Conservation (phyloP, 2,329 filamentous ascomycete species). For the Fusarium bactridioides region DNA sequence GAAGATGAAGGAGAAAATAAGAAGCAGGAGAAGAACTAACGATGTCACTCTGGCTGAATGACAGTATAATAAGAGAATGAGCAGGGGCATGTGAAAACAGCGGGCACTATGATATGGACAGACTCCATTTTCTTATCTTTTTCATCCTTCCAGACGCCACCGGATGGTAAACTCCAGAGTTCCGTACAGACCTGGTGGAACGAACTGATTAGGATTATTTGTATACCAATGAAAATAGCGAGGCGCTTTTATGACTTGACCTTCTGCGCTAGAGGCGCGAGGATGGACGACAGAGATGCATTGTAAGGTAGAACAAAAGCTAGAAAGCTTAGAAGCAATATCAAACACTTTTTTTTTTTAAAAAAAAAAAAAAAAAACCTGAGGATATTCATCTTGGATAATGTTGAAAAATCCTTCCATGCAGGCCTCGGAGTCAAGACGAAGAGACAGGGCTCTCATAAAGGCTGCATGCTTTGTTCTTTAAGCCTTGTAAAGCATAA, state of each 20-base stretch:
- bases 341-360: neutral
- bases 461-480: neutral
- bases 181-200: slow-evolving; percentile 2
- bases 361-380: too few relatives aligned
- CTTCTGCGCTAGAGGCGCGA: slow-evolving; percentile 24
- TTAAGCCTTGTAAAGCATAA: neutral
- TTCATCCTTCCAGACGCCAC: neutral
- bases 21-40: slow-evolving; percentile 5
- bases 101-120: slow-evolving; percentile 31
- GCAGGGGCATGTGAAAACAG: slow-evolving; percentile 15
- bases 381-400: neutral
- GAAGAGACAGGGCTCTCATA: neutral
- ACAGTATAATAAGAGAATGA: slow-evolving; percentile 26
- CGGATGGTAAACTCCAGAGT: slow-evolving; percentile 6
- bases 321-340: slow-evolving; percentile 11
- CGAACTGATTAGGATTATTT: slow-evolving; percentile 11
- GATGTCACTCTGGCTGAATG: neutral
- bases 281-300: slow-evolving; percentile 23
- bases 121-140: slow-evolving; percentile 21
- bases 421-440: neutral
- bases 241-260: slow-evolving; percentile 33
- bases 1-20: slow-evolving; percentile 12
- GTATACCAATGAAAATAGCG: slow-evolving; percentile 34
- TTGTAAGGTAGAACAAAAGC: slow-evolving; percentile 10
- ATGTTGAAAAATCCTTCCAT: neutral